phyloP scores from a whole-genome alignment of 2,329 filamentous ascomycete species.

The Penicillium sp. region DNA sequence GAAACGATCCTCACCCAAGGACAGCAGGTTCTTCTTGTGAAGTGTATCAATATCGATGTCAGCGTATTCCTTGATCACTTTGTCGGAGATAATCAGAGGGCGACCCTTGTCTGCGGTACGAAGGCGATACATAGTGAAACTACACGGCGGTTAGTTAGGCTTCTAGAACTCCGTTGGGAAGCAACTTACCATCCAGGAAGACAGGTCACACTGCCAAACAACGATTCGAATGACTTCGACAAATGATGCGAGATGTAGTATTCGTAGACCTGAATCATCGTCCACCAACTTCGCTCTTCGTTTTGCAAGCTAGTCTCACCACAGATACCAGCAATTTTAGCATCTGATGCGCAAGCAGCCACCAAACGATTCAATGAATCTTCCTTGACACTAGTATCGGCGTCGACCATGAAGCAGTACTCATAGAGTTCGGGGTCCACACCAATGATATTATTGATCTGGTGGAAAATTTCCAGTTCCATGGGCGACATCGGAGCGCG shows the following conservation, averaged over 20 bases:
- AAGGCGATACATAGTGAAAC: conserved; percentile 98
- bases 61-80: conserved; percentile 82
- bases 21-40: conserved; percentile 90
- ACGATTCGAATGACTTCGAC: conserved; percentile 93
- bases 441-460: conserved; percentile 98
- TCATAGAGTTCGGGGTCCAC: conserved; percentile 97
- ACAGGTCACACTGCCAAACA: conserved; percentile 98
- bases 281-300: conserved; percentile 94
- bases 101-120: conserved; percentile 91
- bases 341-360: conserved; percentile 86
- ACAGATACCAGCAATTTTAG: conserved; percentile 95
- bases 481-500: conserved; percentile 91
- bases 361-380: conserved; percentile 92
- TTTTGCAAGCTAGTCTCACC: conserved; percentile 96
- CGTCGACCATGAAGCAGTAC: conserved; percentile 95
- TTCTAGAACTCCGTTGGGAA: background rate
- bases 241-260: conserved; percentile 99
- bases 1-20: conserved; percentile 94
- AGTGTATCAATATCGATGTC: conserved; percentile 89
- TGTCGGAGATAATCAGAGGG: conserved; percentile 89
- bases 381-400: conserved; percentile 90
- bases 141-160: conserved; percentile 49
- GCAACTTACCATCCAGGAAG: conserved; percentile 92
- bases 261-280: conserved; percentile 99
- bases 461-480: conserved; percentile 97